phyloP scores from a whole-genome alignment of 2,329 filamentous ascomycete genomes.

The Helotiales sp. region DNA sequence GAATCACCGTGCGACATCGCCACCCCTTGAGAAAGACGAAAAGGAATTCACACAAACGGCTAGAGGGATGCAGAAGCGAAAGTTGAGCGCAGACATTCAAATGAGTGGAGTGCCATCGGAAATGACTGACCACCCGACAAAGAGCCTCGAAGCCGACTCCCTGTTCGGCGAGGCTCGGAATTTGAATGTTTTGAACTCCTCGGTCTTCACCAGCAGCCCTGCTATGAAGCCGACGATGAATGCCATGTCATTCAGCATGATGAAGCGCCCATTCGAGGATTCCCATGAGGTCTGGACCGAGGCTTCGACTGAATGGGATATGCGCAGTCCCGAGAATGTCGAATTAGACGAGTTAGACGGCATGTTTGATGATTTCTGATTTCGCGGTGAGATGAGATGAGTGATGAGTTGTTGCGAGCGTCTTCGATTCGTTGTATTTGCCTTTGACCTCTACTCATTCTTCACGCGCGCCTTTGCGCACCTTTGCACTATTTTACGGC shows the following conservation, averaged over 20 bases:
- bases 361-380: constrained; percentile 70
- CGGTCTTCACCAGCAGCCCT: constrained; percentile 56
- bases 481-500: constrained; percentile 1
- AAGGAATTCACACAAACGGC: constrained; percentile 97
- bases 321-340: constrained; percentile 81
- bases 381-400: not conserved
- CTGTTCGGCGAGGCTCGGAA: constrained; percentile 44
- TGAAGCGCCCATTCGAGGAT: constrained; percentile 55
- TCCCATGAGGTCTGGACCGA: constrained; percentile 43
- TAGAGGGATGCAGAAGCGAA: constrained; percentile 72
- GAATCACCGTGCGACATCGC: constrained; percentile 76
- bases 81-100: constrained; percentile 59
- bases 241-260: constrained; percentile 37
- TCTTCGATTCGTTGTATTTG: constrained; percentile 24
- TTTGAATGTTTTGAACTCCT: constrained; percentile 24
- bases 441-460: constrained; percentile 18
- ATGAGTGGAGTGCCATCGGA: constrained; percentile 54
- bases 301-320: constrained; percentile 60
- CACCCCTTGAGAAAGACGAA: constrained; percentile 91
- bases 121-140: constrained; percentile 38
- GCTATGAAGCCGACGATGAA: constrained; percentile 54
- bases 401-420: not conserved
- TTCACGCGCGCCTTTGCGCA: constrained; percentile 6
- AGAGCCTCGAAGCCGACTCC: constrained; percentile 37
- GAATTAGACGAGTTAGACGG: constrained; percentile 93